Evolutionary conservation across 1,284 basidiomycete species (phyloP).

Genomic region (Cutaneotrichosporon dermatis): DNA sequence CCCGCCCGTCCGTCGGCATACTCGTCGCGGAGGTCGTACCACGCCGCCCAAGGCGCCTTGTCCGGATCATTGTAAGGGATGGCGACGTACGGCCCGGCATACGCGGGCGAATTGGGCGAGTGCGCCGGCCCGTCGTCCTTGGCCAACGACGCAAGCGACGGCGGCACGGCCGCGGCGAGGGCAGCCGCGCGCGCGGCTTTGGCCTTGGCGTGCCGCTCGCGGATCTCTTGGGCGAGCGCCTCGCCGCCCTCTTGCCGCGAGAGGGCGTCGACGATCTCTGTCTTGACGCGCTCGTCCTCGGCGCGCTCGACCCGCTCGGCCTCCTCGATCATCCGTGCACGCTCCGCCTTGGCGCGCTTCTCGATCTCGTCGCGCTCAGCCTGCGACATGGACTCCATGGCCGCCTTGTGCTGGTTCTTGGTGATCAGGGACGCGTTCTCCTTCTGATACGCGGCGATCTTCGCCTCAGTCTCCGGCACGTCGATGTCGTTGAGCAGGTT

Average conservation of each 20-base stretch:
- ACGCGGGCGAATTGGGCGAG: constrained; percentile 36
- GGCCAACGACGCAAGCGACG: constrained; percentile 9
- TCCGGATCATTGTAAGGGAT: constrained; percentile 42
- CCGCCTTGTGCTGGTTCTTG: constrained; percentile 68
- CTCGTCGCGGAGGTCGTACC: constrained; percentile 30
- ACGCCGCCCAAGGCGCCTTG: constrained; percentile 19
- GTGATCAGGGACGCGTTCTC: constrained; percentile 78
- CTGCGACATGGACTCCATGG: constrained; percentile 44
- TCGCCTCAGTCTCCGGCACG: constrained; percentile 74
- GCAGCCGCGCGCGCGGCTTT: constrained; percentile 32
- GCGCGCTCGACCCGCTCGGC: constrained; percentile 60
- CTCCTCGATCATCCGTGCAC: constrained; percentile 59
- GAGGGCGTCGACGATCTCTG: constrained; percentile 70
- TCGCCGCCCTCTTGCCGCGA: constrained; percentile 54
- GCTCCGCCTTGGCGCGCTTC: constrained; percentile 62
- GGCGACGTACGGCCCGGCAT: constrained; percentile 44
- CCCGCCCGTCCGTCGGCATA: constrained; percentile 51
- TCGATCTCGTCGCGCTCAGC: constrained; percentile 68
- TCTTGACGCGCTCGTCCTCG: constrained; percentile 46
- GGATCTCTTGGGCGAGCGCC: constrained; percentile 57
- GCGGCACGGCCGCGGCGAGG: constrained; percentile 30
- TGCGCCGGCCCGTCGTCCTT: constrained; percentile 17
- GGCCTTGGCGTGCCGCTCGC: constrained; percentile 48
- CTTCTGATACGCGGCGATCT: constrained; percentile 70
- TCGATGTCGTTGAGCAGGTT: constrained; percentile 92